Evolutionary conservation across 345 rosid genomes (phyloP).

Genomic region (Balakata baccata): DNA sequence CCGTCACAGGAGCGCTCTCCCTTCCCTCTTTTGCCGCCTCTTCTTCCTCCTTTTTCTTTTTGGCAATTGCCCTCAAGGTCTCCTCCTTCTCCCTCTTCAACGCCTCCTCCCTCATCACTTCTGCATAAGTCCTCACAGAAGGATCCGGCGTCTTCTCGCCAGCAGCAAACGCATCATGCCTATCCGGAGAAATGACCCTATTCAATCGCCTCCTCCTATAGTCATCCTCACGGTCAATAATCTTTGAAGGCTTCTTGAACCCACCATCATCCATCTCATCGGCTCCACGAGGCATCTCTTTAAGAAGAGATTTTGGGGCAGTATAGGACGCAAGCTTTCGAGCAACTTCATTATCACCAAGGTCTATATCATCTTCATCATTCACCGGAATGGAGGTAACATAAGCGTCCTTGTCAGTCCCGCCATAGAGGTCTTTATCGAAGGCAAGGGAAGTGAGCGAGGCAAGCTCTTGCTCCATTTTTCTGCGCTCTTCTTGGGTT

Average conservation of each 20-base stretch:
- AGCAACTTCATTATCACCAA: conserved; percentile 63
- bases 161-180: conserved; percentile 83
- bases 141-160: conserved; percentile 96
- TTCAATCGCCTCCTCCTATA: conserved; percentile 81
- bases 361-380: conserved; percentile 79
- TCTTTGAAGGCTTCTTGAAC: conserved; percentile 58
- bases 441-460: conserved; percentile 64
- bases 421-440: conserved; percentile 83
- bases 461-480: conserved; percentile 70
- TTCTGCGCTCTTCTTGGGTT: conserved; percentile 75
- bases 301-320: conserved; percentile 76
- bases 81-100: conserved; percentile 59
- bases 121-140: conserved; percentile 66
- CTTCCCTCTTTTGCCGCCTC: conserved; percentile 51
- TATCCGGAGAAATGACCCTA: conserved; percentile 81
- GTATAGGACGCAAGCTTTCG: conserved; percentile 80
- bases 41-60: conserved; percentile 80
- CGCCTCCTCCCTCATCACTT: conserved; percentile 83
- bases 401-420: conserved; percentile 58
- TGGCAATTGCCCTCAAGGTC: conserved; percentile 48
- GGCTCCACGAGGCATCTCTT: conserved; percentile 67
- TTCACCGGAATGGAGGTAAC: conserved; percentile 70
- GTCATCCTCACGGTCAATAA: conserved; percentile 90
- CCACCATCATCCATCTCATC: conserved; percentile 61
- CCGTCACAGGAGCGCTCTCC: conserved; percentile 37